Conservation (phyloP, 805 yeast genomes). For the Saccharomycopsis oosterbeekiorum region DNA sequence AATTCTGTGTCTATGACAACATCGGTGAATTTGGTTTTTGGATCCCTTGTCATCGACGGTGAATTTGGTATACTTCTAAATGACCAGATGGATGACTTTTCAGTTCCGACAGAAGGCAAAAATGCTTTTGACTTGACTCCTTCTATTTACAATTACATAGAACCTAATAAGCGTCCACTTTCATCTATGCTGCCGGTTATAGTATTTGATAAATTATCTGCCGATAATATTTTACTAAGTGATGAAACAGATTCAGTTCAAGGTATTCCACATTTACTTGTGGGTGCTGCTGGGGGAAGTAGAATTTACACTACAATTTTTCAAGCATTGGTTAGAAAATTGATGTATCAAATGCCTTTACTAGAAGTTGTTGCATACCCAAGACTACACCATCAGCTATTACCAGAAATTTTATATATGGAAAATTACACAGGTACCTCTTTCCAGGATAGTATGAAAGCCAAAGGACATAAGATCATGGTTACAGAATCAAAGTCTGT, state of each 20-base stretch:
- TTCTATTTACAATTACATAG: slow-evolving; percentile 66
- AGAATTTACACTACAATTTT: slow-evolving; percentile 74
- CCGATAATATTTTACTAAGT: background rate
- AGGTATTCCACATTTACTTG: slow-evolving; percentile 48
- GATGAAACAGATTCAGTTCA: slow-evolving; percentile 10
- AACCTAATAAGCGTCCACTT: slow-evolving; percentile 72
- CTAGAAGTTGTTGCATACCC: slow-evolving; percentile 70
- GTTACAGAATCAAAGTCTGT: slow-evolving; percentile 40
- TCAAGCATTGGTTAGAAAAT: slow-evolving; percentile 64
- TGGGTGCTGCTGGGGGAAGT: slow-evolving; percentile 95
- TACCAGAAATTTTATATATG: slow-evolving; percentile 58
- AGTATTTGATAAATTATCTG: slow-evolving; percentile 31
- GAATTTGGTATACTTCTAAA: slow-evolving; percentile 75
- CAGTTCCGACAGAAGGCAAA: slow-evolving; percentile 46
- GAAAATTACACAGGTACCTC: slow-evolving; percentile 45
- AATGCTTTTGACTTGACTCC: slow-evolving; percentile 81
- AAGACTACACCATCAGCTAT: slow-evolving; percentile 78
- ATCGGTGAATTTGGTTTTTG: slow-evolving; percentile 77
- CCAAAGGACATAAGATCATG: slow-evolving; percentile 41
- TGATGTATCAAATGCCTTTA: slow-evolving; percentile 47
- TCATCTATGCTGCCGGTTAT: slow-evolving; percentile 78
- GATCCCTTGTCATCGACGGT: slow-evolving; percentile 73
- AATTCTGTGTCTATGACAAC: slow-evolving; percentile 85
- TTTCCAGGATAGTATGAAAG: slow-evolving; percentile 28
- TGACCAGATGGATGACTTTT: slow-evolving; percentile 92